Percentiles rank a stretch among this genome's conserved stretches.
Conservation (phyloP, 305 asterid genomes). For the Plantago lanceolata region DNA sequence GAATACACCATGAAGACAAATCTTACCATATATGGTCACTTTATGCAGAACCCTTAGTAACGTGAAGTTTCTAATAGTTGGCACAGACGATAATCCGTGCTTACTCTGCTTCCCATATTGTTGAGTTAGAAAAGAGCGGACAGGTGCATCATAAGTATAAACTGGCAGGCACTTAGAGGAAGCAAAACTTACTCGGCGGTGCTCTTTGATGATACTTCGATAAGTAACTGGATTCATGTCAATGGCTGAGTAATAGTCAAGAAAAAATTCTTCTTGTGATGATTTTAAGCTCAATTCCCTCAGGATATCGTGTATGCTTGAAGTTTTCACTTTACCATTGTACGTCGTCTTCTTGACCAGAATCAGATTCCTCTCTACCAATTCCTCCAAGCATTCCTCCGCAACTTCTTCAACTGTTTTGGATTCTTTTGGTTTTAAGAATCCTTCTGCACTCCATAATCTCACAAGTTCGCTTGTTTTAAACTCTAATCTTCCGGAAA, state of each 20-base stretch:
- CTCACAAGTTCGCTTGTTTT: slow-evolving; percentile 20
- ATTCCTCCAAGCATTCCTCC: not conserved
- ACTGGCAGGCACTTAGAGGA: slow-evolving; percentile 10
- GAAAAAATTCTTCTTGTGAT: slow-evolving; percentile 26
- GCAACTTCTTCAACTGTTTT: slow-evolving; percentile 10
- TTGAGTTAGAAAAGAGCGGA: not conserved
- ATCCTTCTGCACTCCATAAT: slow-evolving; percentile 35
- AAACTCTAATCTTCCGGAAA: slow-evolving; percentile 31
- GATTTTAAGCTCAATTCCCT: slow-evolving; percentile 26
- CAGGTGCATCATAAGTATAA: not conserved
- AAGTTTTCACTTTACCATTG: slow-evolving; percentile 13
- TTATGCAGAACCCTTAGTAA: slow-evolving; percentile 32
- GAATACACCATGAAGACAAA: slow-evolving; percentile 27
- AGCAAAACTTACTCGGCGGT: slow-evolving; percentile 28
- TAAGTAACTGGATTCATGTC: too few species aligned
- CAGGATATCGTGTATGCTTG: slow-evolving; percentile 30
- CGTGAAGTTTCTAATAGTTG: not conserved
- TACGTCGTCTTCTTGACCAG: not conserved
- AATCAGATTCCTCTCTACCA: slow-evolving; percentile 10
- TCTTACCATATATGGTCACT: slow-evolving; percentile 4
- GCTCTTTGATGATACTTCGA: not conserved
- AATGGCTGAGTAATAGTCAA: slow-evolving; percentile 14
- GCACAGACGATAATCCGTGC: too few species aligned
- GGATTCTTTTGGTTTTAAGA: not conserved
- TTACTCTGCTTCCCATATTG: too few species aligned